Conservation (phyloP, 148 eudicot species). For the Cornus florida region DNA sequence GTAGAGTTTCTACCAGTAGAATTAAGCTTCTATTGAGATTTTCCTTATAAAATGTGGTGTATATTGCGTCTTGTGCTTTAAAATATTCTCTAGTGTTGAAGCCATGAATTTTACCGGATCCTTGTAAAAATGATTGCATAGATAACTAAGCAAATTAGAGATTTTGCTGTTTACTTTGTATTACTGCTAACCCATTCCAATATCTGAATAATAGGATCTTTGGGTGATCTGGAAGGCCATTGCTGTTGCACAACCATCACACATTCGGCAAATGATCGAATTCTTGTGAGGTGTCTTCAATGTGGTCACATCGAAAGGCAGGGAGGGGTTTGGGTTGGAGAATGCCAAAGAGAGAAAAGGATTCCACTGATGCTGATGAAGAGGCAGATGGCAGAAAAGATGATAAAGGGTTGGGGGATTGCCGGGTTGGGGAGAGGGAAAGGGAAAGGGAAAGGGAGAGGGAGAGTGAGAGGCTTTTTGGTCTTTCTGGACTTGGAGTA, state of each 20-base stretch:
- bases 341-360: constrained; percentile 38
- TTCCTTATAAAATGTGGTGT: too few relatives aligned
- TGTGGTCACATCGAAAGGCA: constrained; percentile 42
- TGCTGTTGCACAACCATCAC: constrained; percentile 17
- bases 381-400: constrained; percentile 41
- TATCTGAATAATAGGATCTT: constrained; percentile 25
- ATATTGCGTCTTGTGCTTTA: too few relatives aligned
- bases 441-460: too few relatives aligned
- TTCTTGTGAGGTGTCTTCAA: constrained; percentile 47
- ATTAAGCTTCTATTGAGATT: too few relatives aligned
- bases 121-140: too few relatives aligned
- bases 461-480: constrained; percentile 36
- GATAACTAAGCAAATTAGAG: too few relatives aligned
- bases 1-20: too few relatives aligned
- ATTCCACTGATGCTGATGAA: constrained; percentile 44
- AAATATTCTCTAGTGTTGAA: too few relatives aligned
- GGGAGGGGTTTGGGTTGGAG: constrained; percentile 37
- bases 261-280: constrained; percentile 24
- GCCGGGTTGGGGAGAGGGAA: constrained; percentile 13
- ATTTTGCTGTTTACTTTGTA: too few relatives aligned
- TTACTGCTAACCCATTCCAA: too few relatives aligned
- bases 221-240: constrained; percentile 30
- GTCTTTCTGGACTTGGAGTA: constrained; percentile 57
- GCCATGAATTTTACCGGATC: too few relatives aligned
- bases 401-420: constrained; percentile 24